phyloP scores from a whole-genome alignment of 2,329 filamentous ascomycete genomes.

The Didymella sp. region DNA sequence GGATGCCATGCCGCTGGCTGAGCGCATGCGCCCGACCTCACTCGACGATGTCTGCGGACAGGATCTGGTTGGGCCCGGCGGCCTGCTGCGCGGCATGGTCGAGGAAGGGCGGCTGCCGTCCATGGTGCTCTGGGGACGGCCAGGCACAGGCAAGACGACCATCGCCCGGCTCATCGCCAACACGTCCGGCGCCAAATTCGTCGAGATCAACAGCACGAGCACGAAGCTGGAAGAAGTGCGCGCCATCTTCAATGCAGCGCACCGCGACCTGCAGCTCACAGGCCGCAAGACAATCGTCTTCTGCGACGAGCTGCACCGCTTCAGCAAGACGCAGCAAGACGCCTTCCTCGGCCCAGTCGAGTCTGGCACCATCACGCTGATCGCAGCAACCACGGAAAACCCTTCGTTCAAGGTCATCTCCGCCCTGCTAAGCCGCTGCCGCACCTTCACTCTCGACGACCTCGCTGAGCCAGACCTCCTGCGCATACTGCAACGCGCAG shows the following conservation, averaged over 20 bases:
- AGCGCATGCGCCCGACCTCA: constrained; percentile 86
- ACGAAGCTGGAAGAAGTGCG: constrained; percentile 90
- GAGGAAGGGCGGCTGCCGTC: constrained; percentile 85
- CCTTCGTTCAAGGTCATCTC: constrained; percentile 92
- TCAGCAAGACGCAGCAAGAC: constrained; percentile 91
- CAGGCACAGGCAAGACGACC: constrained; percentile 86
- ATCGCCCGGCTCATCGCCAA: constrained; percentile 90
- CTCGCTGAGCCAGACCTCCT: constrained; percentile 75
- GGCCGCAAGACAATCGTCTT: constrained; percentile 95
- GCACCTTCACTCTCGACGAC: constrained; percentile 85
- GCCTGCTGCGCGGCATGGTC: constrained; percentile 86
- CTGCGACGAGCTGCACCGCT: constrained; percentile 95
- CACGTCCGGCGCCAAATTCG: constrained; percentile 80
- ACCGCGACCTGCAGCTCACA: constrained; percentile 78
- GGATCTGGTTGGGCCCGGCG: constrained; percentile 82
- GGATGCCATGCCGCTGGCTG: constrained; percentile 82
- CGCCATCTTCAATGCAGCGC: constrained; percentile 86
- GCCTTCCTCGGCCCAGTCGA: constrained; percentile 94
- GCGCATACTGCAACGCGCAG: constrained; percentile 76
- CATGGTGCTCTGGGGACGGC: constrained; percentile 91
- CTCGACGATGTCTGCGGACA: constrained; percentile 91
- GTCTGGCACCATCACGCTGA: constrained; percentile 85
- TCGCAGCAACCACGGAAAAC: constrained; percentile 96
- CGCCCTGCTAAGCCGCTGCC: constrained; percentile 85
- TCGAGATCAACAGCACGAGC: constrained; percentile 91